Conservation (phyloP, 2,329 filamentous ascomycete genomes). For the Aspergillus sp. region DNA sequence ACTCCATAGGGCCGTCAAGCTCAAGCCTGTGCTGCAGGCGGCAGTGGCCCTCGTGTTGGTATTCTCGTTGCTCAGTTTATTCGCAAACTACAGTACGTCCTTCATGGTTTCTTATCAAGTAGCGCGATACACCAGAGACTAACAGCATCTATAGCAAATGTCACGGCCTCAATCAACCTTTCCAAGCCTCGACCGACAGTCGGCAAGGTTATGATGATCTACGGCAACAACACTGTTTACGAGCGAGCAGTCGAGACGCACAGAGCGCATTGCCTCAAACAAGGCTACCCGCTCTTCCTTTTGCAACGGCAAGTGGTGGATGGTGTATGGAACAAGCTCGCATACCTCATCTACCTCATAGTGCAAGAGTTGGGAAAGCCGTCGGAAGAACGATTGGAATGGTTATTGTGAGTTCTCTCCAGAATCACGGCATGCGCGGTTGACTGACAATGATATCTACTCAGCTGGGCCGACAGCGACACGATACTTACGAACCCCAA, state of each 20-base stretch:
- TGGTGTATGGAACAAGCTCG: constrained; percentile 52
- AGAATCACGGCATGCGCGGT: not conserved
- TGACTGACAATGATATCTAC: not conserved
- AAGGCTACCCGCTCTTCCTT: constrained; percentile 49
- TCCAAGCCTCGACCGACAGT: constrained; percentile 8
- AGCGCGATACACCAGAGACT: not conserved
- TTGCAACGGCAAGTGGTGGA: constrained; percentile 48
- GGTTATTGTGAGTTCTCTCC: constrained; percentile 34
- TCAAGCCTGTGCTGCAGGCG: too few relatives aligned
- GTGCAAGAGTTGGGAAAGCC: constrained; percentile 36
- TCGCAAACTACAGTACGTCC: too few relatives aligned
- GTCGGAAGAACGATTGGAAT: constrained; percentile 32
- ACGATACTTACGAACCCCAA: constrained; percentile 39
- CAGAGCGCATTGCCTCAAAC: constrained; percentile 45
- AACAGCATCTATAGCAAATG: not conserved
- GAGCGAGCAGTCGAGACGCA: constrained; percentile 49
- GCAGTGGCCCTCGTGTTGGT: too few relatives aligned
- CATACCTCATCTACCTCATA: constrained; percentile 45
- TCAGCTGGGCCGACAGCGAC: constrained; percentile 41
- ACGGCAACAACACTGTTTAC: constrained; percentile 39
- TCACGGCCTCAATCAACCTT: not conserved
- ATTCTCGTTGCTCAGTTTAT: too few relatives aligned
- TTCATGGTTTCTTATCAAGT: too few relatives aligned
- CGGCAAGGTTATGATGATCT: constrained; percentile 26
- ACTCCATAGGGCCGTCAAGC: too few relatives aligned